Evolutionary conservation across 2,329 filamentous ascomycete species (phyloP), one percentile per base, ranked within the genome.

Genomic region (Colletotrichum navitas): DNA sequence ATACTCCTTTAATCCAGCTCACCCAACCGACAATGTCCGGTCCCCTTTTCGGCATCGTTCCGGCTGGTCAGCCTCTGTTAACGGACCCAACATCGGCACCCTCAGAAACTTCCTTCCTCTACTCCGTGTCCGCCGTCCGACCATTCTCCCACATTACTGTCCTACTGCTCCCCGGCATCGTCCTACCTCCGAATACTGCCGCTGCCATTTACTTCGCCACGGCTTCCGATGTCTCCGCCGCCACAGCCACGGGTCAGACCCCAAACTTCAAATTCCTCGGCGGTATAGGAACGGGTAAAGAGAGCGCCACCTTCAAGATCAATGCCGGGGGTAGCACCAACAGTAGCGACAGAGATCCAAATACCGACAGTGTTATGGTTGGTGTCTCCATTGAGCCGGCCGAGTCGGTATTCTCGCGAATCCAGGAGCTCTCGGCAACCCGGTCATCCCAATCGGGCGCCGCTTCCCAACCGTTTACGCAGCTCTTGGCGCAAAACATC

Each of bases 261-360:
- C 84, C 87, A 1, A 89, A 91, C 58, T 97, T 97, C 83, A 90
- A 88, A 72, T 94, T 99, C 77, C 90, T 98, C 5, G 96, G 97
- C 74, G 96, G 92, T 60, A 91, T 99, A 67, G 95, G 93, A 1
- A 91, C 93, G 45, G 94, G 95, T 68, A 98, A 98, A 79, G 94
- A 96, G 76, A 95, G 92, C 75, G 94, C 95, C 45, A 93, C 98
- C 68, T 98, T 98, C 86, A 94, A 93, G 80, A 85, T 97, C 74
- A 86, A 85, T 60, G 76, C 77, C 1, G 54, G 77, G 6, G 52
- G 77, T 3, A 49, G 74, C 3, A 73, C 74, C 4, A 72, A 74
- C 34, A 74, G 78, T 1, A 71, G 76, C 16, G 72, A 74, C 16
- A 72, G 74, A 1, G 74, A 68, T 16, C 73, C 74, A 0, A 74